Percentiles rank a stretch among this genome's conserved stretches.
phyloP scores from a whole-genome alignment of 164 flowering plant species.

The Kalanchoe fedtschenkoi region DNA sequence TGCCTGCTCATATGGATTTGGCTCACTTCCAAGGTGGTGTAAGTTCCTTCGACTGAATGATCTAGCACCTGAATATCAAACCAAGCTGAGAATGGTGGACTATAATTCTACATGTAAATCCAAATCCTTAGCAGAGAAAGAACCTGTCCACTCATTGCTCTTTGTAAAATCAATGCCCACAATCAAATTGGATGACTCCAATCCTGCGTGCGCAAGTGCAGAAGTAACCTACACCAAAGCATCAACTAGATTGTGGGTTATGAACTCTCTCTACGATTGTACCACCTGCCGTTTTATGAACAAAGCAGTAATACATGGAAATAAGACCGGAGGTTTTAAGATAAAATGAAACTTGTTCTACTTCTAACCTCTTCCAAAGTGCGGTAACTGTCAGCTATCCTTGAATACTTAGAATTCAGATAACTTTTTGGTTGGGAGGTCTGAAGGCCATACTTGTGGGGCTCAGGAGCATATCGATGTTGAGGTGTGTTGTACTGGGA shows the following conservation, averaged over 20 bases:
- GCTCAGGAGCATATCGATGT: conserved; percentile 23
- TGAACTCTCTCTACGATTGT: neutral
- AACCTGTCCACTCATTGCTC: conserved; percentile 98
- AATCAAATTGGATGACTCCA: conserved; percentile 90
- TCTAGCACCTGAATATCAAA: conserved; percentile 28
- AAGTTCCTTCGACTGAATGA: conserved; percentile 43
- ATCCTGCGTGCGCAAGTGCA: conserved; percentile 69
- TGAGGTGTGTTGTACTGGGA: conserved; percentile 22
- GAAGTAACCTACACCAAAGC: conserved; percentile 49
- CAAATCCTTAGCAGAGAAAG: conserved; percentile 7
- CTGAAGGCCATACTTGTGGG: conserved; percentile 22
- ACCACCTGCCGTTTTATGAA: neutral
- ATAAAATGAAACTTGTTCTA: neutral
- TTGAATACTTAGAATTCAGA: conserved; percentile 51
- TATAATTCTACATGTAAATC: neutral
- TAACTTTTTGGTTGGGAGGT: conserved; percentile 21
- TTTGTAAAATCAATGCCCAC: conserved; percentile 93
- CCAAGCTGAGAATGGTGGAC: conserved; percentile 9
- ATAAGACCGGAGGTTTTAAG: neutral
- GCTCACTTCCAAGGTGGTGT: conserved; percentile 45
- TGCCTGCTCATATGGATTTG: conserved; percentile 55
- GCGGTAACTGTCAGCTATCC: conserved; percentile 56
- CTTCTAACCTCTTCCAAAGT: conserved; percentile 55
- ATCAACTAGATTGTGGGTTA: neutral
- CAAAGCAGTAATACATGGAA: neutral